phyloP scores from a whole-genome alignment of 108 stramenopile species.

The Aurantiochytrium sp. region DNA sequence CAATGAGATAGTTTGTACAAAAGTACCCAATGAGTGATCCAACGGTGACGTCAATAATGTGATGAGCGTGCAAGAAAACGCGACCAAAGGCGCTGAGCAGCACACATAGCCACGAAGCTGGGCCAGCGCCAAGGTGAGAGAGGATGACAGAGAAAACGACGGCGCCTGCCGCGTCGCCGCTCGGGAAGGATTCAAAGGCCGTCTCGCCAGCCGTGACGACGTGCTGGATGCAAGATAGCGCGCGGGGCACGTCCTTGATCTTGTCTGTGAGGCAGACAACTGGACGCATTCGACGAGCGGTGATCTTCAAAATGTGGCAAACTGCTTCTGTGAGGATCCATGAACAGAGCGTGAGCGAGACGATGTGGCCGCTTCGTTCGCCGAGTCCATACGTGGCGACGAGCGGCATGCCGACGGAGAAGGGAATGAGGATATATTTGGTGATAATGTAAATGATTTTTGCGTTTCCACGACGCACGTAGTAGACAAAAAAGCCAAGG shows the following conservation, averaged over 20 bases:
- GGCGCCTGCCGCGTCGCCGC: conserved; percentile 1
- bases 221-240: background rate
- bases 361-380: background rate
- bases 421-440: background rate
- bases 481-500: background rate
- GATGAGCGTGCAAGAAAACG: background rate
- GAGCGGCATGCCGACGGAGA: background rate
- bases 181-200: background rate
- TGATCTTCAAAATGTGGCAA: background rate
- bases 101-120: background rate
- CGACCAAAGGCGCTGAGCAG: background rate
- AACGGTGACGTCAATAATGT: background rate
- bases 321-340: background rate
- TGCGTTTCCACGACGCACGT: background rate
- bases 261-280: background rate
- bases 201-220: background rate
- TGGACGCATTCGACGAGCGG: background rate
- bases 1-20: background rate
- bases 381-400: background rate
- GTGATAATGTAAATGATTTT: background rate
- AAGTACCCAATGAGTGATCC: background rate
- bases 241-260: background rate
- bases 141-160: background rate
- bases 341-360: background rate
- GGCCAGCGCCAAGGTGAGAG: background rate